Evolutionary conservation across 768 basidiomycete genomes (phyloP), one percentile per base, ranked within the genome.

Genomic region (Suillus subalutaceus): DNA sequence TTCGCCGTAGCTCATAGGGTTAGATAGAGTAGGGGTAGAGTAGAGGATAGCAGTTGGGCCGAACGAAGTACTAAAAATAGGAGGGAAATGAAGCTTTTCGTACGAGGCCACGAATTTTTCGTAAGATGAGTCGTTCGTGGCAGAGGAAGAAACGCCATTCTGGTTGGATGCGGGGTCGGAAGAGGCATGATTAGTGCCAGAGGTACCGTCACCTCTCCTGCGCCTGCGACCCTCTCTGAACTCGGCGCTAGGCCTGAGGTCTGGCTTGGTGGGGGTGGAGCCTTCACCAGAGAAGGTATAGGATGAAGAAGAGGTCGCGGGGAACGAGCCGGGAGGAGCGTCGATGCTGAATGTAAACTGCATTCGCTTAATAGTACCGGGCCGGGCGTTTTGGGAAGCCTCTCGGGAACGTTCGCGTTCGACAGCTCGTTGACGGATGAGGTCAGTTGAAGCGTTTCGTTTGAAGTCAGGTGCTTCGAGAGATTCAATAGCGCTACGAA

Each of bases 281-380:
- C 23, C 40, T 40, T 59, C 58, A 4, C 58, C 58, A 10, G 58
- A 59, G 23, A 59, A 59, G 16, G 58, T 63, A 62, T 66, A 43
- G 53, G 67, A 44, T 55, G 62, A 66, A 20, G 66, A 66, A 0
- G 58, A 59, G 2, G 38, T 41, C 4, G 58, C 58, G 2, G 58
- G 58, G 23, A 59, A 59, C 4, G 58, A 59, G 26, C 58, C 58
- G 9, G 58, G 58, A 20, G 89, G 90, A 66, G 90, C 88, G 77
- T 94, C 93, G 70, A 94, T 83, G 70, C 90, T 90, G 77, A 94
- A 94, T 1, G 92, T 94, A 79, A 93, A 94, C 71, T 95, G 93
- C 92, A 94, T 93, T 55, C 92, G 88, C 70, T 92, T 90, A 79
- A 94, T 91, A 60, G 85, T 90, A 16, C 90, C 91, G 7, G 89